A percentile compares a stretch with the other conserved stretches of the same genome.
These are phyloP conservation scores for Trichoderma simmonsii DNA, from an alignment of 2,329 filamentous ascomycete species.

Conservation along the genomic window DNA sequence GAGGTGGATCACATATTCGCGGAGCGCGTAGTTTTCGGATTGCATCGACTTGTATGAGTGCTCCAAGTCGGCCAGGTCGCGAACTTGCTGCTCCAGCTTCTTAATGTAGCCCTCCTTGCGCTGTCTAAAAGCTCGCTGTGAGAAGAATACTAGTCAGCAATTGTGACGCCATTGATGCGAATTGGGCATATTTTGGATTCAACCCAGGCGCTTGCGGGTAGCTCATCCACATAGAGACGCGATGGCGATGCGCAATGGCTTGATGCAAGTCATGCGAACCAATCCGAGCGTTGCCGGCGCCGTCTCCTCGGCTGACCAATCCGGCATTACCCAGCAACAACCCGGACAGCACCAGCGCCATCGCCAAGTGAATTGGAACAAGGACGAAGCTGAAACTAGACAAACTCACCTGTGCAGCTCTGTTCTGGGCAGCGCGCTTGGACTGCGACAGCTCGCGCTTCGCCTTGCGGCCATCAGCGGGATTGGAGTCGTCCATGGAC, in stretches of 20 bases:
- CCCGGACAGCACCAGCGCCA: neutral
- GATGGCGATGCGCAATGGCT: slow-evolving; percentile 5
- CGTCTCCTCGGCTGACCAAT: neutral
- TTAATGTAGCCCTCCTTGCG: slow-evolving; percentile 98
- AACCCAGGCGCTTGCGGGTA: neutral
- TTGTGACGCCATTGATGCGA: neutral
- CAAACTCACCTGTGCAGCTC: slow-evolving; percentile 82
- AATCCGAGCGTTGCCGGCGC: slow-evolving; percentile 13
- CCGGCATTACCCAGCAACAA: neutral
- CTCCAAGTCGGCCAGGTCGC: slow-evolving; percentile 73
- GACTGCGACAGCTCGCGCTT: slow-evolving; percentile 92
- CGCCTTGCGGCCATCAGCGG: slow-evolving; percentile 64
- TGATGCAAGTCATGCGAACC: neutral
- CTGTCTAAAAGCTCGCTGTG: slow-evolving; percentile 89
- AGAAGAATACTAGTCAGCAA: neutral
- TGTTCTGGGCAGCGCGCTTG: slow-evolving; percentile 93
- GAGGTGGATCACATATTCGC: slow-evolving; percentile 88
- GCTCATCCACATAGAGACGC: neutral
- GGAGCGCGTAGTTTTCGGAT: slow-evolving; percentile 82
- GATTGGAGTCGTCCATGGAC: slow-evolving; percentile 25
- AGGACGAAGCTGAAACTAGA: neutral
- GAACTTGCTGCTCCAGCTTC: slow-evolving; percentile 90
- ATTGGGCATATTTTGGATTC: neutral
- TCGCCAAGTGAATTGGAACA: neutral
- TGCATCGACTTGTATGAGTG: slow-evolving; percentile 77